Percentiles rank a stretch among this genome's conserved stretches.
Evolutionary conservation across 306 rosid genomes (phyloP).

Genomic region (Biancaea sappan): DNA sequence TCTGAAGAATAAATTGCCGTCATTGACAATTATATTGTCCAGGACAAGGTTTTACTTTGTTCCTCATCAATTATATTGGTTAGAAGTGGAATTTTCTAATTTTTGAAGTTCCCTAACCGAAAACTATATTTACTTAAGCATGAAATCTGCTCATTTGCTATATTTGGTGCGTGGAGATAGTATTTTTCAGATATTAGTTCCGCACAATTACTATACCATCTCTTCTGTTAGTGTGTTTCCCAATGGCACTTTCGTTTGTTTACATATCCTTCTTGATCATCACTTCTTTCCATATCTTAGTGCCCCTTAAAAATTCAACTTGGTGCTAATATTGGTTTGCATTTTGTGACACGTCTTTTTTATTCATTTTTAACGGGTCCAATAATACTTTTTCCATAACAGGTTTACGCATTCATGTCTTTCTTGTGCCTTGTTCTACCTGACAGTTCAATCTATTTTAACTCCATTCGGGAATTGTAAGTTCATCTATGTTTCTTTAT

Average conservation of each 20-base stretch:
- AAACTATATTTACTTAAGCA: background rate
- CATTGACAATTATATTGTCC: background rate
- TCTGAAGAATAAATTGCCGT: background rate
- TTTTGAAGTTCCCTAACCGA: background rate
- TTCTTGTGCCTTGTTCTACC: constrained; percentile 81
- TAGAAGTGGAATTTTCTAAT: background rate
- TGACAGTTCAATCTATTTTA: constrained; percentile 70
- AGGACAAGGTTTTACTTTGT: background rate
- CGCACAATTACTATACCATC: background rate
- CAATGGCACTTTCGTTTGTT: background rate
- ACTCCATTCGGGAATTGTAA: constrained; percentile 89
- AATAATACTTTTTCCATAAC: constrained; percentile 29
- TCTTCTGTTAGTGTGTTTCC: background rate
- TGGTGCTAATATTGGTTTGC: constrained; percentile 19
- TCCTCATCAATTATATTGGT: background rate
- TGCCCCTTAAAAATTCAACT: background rate
- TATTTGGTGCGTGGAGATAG: background rate
- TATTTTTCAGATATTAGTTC: background rate
- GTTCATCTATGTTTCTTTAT: constrained; percentile 33
- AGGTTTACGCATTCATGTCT: constrained; percentile 88
- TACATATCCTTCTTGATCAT: background rate
- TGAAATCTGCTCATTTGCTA: background rate
- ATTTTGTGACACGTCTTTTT: constrained; percentile 8
- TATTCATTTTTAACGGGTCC: constrained; percentile 1
- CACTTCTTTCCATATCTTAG: background rate